A percentile compares a stretch with the other conserved stretches of the same genome.
Conservation (phyloP, 2,329 filamentous ascomycete species). For the Aureobasidium vineae region DNA sequence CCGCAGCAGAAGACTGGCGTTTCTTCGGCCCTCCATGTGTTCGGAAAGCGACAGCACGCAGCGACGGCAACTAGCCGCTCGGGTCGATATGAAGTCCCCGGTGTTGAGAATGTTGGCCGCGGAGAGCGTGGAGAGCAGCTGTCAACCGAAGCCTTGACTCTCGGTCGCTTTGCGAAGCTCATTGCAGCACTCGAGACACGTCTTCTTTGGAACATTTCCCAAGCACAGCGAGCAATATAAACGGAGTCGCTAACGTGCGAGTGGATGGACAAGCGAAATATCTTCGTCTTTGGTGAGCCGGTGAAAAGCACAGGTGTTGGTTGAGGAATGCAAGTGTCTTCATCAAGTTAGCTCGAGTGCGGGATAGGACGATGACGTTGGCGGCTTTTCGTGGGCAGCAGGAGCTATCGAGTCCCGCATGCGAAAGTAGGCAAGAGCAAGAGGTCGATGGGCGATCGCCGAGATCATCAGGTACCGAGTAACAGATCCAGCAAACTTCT, state of each 20-base stretch:
- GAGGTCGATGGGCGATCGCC: constrained; percentile 15
- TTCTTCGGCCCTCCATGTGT: constrained; percentile 26
- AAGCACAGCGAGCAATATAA: not conserved
- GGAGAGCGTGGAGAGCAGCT: constrained; percentile 19
- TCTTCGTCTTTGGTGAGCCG: not conserved
- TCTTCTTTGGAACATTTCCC: not conserved
- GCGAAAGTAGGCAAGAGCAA: not conserved
- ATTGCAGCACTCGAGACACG: not conserved
- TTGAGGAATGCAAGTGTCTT: constrained; percentile 16
- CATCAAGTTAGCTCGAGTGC: constrained; percentile 11
- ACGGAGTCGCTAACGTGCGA: not conserved
- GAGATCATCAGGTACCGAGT: constrained; percentile 24
- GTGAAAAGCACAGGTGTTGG: constrained; percentile 23
- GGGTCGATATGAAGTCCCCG: constrained; percentile 11
- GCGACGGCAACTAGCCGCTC: constrained; percentile 12
- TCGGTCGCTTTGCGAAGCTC: not conserved
- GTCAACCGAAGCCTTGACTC: not conserved
- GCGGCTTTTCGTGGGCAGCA: constrained; percentile 17
- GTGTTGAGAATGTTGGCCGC: constrained; percentile 1
- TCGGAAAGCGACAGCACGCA: constrained; percentile 16
- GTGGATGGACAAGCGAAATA: constrained; percentile 1
- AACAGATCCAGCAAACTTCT: constrained; percentile 18
- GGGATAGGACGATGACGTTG: constrained; percentile 22
- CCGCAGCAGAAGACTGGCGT: constrained; percentile 10
- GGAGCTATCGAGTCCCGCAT: constrained; percentile 12